Evolutionary conservation across 305 asterid genomes (phyloP), one percentile per base, ranked within the genome.

Genomic region (Fraxinus platypoda): DNA sequence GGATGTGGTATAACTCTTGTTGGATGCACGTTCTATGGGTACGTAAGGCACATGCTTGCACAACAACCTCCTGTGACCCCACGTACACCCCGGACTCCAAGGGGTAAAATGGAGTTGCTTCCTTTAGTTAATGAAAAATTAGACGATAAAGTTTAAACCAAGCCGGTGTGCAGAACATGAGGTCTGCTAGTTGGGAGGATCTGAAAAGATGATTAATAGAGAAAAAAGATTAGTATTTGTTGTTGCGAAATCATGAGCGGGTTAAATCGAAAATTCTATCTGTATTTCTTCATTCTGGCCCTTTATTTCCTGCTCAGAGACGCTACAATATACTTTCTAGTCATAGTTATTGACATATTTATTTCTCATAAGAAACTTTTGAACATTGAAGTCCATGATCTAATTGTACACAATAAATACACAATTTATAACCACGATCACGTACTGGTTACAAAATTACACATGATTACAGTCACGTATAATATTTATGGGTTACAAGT

Each of bases 11-110:
- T 95, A 84, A 94, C 98, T 0, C 94, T 95, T 2, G 9, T 95
- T 1, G 99, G 99, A 4, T 95, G 99, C 74, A 93, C 98, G 8
- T 94, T 94, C 90, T 95, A 95, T 49, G 99, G 98, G 52, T 95
- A 91, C 76, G 97, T 94, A 73, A 88, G 99, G 70, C 98, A 95
- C 85, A 43, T 71, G 87, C 89, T 91, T 75, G 86, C 97, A 0
- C 92, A 86, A 30, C 95, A 88, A 81, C 2, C 89, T 8, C 94
- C 94, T 5, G 95, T 89, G 35, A 90, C 95, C 3, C 97, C 97
- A 1, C 88, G 89, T 15, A 91, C 98, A 0, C 95, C 98, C 0
- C 84, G 94, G 49, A 90, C 93, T 15, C 96, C 94, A 23, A 81
- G 91, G n/a, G 79, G 72, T 88, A 92, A 88, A 77, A 57, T 87